Percentiles rank a stretch among this genome's conserved stretches.
phyloP scores from a whole-genome alignment of 2,329 filamentous ascomycete genomes.

The Curvularia hawaiiensis region DNA sequence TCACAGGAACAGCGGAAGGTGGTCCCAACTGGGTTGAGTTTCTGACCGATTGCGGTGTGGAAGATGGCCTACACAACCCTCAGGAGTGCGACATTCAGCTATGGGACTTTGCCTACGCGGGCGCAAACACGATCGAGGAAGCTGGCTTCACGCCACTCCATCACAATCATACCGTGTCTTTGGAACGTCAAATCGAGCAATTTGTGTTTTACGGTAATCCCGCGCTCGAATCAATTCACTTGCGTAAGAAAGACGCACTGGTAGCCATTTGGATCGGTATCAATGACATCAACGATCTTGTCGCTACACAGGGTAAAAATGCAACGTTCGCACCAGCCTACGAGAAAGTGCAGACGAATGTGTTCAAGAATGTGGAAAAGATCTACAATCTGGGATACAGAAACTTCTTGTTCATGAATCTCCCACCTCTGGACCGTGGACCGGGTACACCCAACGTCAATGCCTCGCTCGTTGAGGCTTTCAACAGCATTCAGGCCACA shows the following conservation, averaged over 20 bases:
- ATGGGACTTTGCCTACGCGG: conserved; percentile 64
- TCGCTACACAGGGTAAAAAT: conserved; percentile 43
- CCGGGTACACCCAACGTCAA: conserved; percentile 50
- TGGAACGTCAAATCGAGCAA: conserved; percentile 58
- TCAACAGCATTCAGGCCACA: conserved; percentile 48
- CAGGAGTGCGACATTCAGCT: conserved; percentile 54
- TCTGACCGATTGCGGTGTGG: conserved; percentile 57
- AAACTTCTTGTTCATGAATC: conserved; percentile 57
- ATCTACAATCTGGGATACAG: conserved; percentile 53
- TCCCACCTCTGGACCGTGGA: conserved; percentile 58
- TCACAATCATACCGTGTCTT: conserved; percentile 56
- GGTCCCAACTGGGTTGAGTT: conserved; percentile 62
- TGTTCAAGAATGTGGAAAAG: conserved; percentile 50
- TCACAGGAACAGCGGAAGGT: conserved; percentile 53
- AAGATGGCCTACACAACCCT: conserved; percentile 52
- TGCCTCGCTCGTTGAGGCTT: conserved; percentile 53
- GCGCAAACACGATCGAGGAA: conserved; percentile 55
- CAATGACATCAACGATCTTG: conserved; percentile 61
- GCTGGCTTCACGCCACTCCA: conserved; percentile 52
- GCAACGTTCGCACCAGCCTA: conserved; percentile 55
- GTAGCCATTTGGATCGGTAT: conserved; percentile 62
- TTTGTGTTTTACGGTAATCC: conserved; percentile 54
- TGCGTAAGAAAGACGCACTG: conserved; percentile 49
- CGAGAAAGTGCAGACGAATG: conserved; percentile 47
- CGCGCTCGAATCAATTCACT: conserved; percentile 38